Conservation (phyloP, 805 yeast genomes). For the Ogataea haglerorum region DNA sequence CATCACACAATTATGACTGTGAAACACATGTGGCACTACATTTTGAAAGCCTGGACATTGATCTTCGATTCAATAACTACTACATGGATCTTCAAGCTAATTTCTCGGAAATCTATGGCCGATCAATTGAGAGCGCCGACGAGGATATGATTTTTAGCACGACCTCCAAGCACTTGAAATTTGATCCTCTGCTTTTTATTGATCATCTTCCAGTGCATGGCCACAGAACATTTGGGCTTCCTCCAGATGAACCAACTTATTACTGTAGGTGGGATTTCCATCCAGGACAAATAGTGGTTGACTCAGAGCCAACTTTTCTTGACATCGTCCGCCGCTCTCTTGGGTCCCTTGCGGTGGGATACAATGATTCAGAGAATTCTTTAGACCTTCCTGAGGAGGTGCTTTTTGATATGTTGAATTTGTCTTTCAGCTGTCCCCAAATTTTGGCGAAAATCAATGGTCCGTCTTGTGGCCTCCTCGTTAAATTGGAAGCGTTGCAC, state of each 20-base stretch:
- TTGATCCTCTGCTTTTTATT: conserved; percentile 45
- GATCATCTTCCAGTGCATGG: conserved; percentile 72
- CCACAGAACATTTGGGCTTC: conserved; percentile 89
- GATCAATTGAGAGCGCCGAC: conserved; percentile 24
- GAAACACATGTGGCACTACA: conserved; percentile 57
- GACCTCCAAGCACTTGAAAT: conserved; percentile 21
- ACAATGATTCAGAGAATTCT: conserved; percentile 72
- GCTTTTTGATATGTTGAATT: conserved; percentile 65
- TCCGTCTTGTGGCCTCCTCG: conserved; percentile 22
- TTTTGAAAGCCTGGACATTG: conserved; percentile 67
- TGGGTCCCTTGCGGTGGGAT: conserved; percentile 56
- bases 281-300: conserved; percentile 53
- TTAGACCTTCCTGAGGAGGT: conserved; percentile 53
- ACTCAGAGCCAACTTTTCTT: conserved; percentile 47
- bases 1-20: conserved; percentile 63
- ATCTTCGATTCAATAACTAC: conserved; percentile 82
- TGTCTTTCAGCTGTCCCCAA: conserved; percentile 52
- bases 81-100: conserved; percentile 90
- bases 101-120: conserved; percentile 52
- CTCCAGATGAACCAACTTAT: conserved; percentile 85
- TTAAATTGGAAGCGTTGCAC: conserved; percentile 27
- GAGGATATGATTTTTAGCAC: conserved; percentile 24
- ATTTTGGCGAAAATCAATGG: conserved; percentile 43
- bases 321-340: conserved; percentile 42
- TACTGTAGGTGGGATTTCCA: conserved; percentile 87